phyloP scores from a whole-genome alignment of 257 asterid genomes.

The Cinchona pubescens region DNA sequence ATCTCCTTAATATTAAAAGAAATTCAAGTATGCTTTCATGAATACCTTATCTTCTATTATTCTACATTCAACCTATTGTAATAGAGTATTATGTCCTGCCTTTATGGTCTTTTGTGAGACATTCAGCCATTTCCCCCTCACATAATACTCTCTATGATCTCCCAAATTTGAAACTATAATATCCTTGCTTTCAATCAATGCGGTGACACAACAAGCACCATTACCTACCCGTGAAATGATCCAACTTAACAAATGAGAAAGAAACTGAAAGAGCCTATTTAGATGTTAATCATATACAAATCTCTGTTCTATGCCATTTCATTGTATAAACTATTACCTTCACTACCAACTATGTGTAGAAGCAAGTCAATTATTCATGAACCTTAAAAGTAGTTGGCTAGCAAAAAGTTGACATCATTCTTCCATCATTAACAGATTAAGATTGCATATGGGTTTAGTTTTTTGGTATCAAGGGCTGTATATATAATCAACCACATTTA shows the following conservation, averaged over 20 bases:
- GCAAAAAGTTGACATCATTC: background rate
- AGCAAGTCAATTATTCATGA: background rate
- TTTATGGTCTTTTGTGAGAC: slow-evolving; percentile 66
- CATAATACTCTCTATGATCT: slow-evolving; percentile 78
- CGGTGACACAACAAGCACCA: slow-evolving; percentile 83
- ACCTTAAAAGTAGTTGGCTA: background rate
- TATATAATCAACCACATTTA: background rate
- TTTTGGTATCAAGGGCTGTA: background rate
- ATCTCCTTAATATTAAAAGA: background rate
- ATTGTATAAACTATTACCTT: background rate
- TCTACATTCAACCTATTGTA: slow-evolving; percentile 60
- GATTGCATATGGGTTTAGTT: background rate
- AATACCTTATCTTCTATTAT: slow-evolving; percentile 71
- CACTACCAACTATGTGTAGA: background rate
- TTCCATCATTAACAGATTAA: too few species aligned
- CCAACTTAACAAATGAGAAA: background rate
- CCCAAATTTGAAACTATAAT: slow-evolving; percentile 74
- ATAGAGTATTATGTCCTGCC: slow-evolving; percentile 25
- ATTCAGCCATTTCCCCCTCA: slow-evolving; percentile 55
- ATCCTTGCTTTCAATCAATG: slow-evolving; percentile 61
- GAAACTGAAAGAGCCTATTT: background rate
- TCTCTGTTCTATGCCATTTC: background rate
- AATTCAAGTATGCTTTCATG: background rate
- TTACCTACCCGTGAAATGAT: slow-evolving; percentile 55
- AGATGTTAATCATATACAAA: background rate